These are phyloP conservation scores for Solanum rostratum DNA, from an alignment of 257 asterid genomes.

Conservation along the genomic window DNA sequence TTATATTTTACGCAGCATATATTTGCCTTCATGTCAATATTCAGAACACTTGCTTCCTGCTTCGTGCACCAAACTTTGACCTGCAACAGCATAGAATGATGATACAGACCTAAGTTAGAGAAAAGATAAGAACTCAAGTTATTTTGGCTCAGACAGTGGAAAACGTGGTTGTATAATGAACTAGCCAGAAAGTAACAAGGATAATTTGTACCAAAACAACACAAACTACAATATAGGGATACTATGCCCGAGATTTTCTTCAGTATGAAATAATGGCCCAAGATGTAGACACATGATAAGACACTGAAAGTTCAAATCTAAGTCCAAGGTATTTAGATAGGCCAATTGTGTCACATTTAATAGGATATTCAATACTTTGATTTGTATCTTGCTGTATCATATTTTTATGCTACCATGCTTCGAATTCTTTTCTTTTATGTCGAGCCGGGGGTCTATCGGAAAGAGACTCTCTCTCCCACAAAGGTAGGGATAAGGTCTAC, in stretches of 20 bases:
- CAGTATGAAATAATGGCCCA: background rate
- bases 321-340: background rate
- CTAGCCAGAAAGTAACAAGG: background rate
- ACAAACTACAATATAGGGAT: background rate
- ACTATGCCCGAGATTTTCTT: background rate
- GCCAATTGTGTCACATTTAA: background rate
- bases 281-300: background rate
- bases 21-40: constrained; percentile 41
- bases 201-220: background rate
- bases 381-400: background rate
- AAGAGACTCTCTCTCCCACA: background rate
- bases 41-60: constrained; percentile 31
- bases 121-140: background rate
- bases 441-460: background rate
- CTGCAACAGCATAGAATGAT: constrained; percentile 12
- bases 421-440: background rate
- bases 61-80: constrained; percentile 42
- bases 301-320: background rate
- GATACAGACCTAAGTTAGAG: background rate
- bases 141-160: background rate
- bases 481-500: background rate
- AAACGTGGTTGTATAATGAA: background rate
- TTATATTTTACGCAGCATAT: constrained; percentile 38
- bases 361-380: background rate
- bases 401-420: background rate